Evolutionary conservation across 306 rosid species (phyloP).

Genomic region (Rosa lucieae): DNA sequence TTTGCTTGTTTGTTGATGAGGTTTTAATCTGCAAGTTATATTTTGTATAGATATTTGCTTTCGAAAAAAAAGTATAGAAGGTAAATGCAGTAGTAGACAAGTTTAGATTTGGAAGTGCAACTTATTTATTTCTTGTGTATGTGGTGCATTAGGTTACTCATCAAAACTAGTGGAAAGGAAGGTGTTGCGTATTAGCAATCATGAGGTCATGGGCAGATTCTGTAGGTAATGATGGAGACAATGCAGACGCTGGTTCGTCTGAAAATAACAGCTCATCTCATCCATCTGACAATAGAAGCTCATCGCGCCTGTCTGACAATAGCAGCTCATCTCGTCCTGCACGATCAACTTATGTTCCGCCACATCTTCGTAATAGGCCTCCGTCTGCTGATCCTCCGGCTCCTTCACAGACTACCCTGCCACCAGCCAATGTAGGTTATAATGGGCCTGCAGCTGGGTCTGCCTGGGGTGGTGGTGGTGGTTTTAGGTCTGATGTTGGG

Average conservation of each 20-base stretch:
- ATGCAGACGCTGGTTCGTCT: slow-evolving; percentile 36
- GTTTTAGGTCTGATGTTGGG: slow-evolving; percentile 43
- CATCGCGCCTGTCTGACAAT: slow-evolving; percentile 10
- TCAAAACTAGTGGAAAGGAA: slow-evolving; percentile 22
- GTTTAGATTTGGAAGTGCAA: slow-evolving; percentile 23
- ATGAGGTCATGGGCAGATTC: slow-evolving; percentile 79
- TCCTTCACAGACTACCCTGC: slow-evolving; percentile 25
- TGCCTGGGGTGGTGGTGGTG: slow-evolving; percentile 41
- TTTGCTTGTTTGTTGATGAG: slow-evolving; percentile 12
- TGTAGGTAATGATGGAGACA: slow-evolving; percentile 46
- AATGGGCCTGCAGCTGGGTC: slow-evolving; percentile 40
- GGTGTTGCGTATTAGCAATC: slow-evolving; percentile 29
- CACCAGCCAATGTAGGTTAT: slow-evolving; percentile 29
- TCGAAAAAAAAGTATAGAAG: not conserved
- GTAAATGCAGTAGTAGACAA: slow-evolving; percentile 27
- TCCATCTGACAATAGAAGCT: slow-evolving; percentile 27
- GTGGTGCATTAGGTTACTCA: slow-evolving; percentile 29
- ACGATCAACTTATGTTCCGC: slow-evolving; percentile 64
- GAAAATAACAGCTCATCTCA: slow-evolving; percentile 15
- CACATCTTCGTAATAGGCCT: slow-evolving; percentile 70
- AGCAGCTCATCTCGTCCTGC: slow-evolving; percentile 36
- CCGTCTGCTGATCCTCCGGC: slow-evolving; percentile 42
- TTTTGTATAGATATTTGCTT: not conserved
- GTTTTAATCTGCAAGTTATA: slow-evolving; percentile 19
- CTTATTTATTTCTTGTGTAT: slow-evolving; percentile 21